Conservation (phyloP, 2,329 filamentous ascomycete species). For the Cercospora beticola region DNA sequence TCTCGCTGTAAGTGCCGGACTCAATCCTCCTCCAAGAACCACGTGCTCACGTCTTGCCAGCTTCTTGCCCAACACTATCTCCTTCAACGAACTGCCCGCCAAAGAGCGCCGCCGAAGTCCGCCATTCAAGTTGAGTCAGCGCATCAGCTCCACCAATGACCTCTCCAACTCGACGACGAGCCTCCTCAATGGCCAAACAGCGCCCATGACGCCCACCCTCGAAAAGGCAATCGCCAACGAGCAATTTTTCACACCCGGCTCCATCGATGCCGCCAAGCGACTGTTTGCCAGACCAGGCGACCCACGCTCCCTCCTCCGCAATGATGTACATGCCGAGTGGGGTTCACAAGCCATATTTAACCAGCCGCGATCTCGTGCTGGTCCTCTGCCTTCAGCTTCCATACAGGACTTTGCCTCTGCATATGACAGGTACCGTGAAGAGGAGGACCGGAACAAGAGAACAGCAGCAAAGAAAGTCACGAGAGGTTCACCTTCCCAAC, state of each 20-base stretch:
- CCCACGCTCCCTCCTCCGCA: slow-evolving; percentile 60
- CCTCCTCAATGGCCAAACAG: slow-evolving; percentile 41
- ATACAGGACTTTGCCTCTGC: slow-evolving; percentile 67
- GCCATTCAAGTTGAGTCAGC: slow-evolving; percentile 32
- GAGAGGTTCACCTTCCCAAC: slow-evolving; percentile 23
- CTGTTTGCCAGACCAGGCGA: slow-evolving; percentile 54
- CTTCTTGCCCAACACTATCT: slow-evolving; percentile 87
- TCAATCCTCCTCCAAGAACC: slow-evolving; percentile 5
- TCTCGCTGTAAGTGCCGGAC: slow-evolving; percentile 36
- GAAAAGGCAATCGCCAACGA: slow-evolving; percentile 21
- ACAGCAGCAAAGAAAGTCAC: slow-evolving; percentile 22
- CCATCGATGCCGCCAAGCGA: slow-evolving; percentile 46
- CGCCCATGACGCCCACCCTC: slow-evolving; percentile 45
- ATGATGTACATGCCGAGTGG: slow-evolving; percentile 76
- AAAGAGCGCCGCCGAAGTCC: slow-evolving; percentile 30
- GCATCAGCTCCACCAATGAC: slow-evolving; percentile 35
- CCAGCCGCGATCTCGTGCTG: slow-evolving; percentile 75
- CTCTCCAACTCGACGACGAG: slow-evolving; percentile 35
- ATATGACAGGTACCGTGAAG: slow-evolving; percentile 39
- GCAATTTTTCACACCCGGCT: slow-evolving; percentile 49
- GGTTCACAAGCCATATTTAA: slow-evolving; percentile 63
- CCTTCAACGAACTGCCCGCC: slow-evolving; percentile 65
- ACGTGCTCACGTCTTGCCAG: slow-evolving; percentile 48
- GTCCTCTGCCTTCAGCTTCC: slow-evolving; percentile 70
- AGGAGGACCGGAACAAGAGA: slow-evolving; percentile 16